Evolutionary conservation across 2,329 filamentous ascomycete genomes (phyloP).

Genomic region (Fonsecaea monophora): DNA sequence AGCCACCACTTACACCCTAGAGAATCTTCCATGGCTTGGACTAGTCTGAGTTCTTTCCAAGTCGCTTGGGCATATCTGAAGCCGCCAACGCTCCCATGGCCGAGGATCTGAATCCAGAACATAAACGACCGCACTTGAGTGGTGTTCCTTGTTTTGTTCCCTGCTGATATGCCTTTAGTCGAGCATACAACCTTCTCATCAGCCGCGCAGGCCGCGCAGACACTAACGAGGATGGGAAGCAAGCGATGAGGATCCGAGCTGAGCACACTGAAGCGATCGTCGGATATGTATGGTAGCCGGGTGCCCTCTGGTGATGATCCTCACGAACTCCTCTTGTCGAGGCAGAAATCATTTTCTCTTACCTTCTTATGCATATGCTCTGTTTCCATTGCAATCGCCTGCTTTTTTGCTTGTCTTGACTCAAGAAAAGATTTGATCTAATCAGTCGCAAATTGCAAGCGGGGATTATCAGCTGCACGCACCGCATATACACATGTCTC

Average conservation of each 20-base stretch:
- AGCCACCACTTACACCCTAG: conserved; percentile 22
- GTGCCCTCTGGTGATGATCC: conserved; percentile 11
- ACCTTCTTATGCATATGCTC: background rate
- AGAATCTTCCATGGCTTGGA: conserved; percentile 11
- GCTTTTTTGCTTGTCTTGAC: background rate
- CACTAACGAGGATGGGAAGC: conserved; percentile 8
- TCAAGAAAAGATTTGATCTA: background rate
- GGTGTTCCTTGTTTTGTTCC: conserved; percentile 25
- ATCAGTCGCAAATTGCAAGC: background rate
- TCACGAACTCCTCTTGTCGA: conserved; percentile 16
- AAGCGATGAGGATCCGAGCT: conserved; percentile 6
- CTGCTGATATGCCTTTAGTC: conserved; percentile 19
- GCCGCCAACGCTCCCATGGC: conserved; percentile 7
- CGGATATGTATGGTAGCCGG: conserved; percentile 17
- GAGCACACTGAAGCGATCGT: conserved; percentile 8
- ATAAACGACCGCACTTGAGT: conserved; percentile 19
- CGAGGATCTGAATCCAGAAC: conserved; percentile 29
- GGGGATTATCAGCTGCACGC: background rate
- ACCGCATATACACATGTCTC: background rate
- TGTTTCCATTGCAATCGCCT: conserved; percentile 19
- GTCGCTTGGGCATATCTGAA: background rate
- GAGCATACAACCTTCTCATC: conserved; percentile 10
- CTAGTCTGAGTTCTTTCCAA: conserved; percentile 18
- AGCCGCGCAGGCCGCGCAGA: conserved; percentile 12
- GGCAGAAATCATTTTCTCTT: conserved; percentile 5